Conservation (phyloP, 2,329 filamentous ascomycete species). For the Venturia asperata region DNA sequence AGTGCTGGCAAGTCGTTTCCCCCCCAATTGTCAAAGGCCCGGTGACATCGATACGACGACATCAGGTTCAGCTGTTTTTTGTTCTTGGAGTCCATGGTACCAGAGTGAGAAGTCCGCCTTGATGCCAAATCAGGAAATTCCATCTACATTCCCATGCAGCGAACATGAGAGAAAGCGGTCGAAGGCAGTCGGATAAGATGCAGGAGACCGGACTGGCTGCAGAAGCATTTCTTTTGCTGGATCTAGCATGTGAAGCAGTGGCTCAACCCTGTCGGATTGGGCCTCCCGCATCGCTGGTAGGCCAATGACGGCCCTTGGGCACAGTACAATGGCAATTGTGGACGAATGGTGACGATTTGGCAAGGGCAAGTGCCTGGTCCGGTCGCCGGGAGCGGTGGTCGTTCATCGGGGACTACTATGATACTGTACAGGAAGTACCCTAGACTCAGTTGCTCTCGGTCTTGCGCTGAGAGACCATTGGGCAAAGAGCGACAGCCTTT, state of each 20-base stretch:
- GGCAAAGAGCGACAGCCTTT: background rate
- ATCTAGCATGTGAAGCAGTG: background rate
- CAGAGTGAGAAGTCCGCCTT: too few species aligned
- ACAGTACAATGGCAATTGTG: background rate
- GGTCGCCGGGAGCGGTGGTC: background rate
- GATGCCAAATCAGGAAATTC: background rate
- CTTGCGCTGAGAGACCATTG: background rate
- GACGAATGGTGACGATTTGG: conserved; percentile 11
- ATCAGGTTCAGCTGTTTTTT: too few species aligned
- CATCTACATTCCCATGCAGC: background rate
- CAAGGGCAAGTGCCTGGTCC: background rate
- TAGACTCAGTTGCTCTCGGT: background rate
- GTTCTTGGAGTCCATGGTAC: too few species aligned
- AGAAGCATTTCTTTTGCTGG: background rate
- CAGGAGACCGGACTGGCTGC: background rate
- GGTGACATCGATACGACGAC: too few species aligned
- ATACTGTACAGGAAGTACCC: background rate
- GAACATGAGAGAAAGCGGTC: background rate
- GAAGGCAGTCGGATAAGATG: background rate
- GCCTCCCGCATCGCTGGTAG: background rate
- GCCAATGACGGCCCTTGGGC: background rate
- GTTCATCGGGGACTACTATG: conserved; percentile 2
- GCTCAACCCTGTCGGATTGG: background rate
- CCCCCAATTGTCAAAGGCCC: too few species aligned
- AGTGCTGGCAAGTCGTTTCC: too few species aligned